Evolutionary conservation across 164 flowering plant species (phyloP).

Genomic region (Tinospora cordifolia): DNA sequence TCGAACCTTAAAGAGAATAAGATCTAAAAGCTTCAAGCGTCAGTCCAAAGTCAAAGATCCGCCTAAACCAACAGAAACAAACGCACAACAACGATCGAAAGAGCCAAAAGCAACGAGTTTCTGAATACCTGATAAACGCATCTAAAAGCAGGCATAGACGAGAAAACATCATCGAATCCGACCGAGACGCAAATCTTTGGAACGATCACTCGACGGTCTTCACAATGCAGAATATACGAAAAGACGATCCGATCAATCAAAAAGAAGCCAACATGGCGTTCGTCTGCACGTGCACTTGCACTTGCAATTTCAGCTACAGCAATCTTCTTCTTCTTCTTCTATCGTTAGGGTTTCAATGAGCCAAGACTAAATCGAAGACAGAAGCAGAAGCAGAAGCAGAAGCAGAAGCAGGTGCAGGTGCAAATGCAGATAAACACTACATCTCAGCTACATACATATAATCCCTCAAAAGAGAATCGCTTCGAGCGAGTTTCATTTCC

Average conservation of each 20-base stretch:
- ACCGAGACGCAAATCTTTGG: too few relatives aligned
- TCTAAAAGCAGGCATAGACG: background rate
- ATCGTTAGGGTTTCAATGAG: background rate
- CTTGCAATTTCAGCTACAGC: background rate
- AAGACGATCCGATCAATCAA: background rate
- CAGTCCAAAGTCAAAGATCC: background rate
- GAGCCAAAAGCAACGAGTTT: background rate
- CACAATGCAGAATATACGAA: background rate
- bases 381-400: background rate
- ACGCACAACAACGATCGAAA: background rate
- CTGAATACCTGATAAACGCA: background rate
- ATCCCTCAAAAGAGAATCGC: background rate
- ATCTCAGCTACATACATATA: background rate
- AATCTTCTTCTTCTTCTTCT: too few relatives aligned
- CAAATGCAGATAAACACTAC: constrained; percentile 5
- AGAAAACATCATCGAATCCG: too few relatives aligned
- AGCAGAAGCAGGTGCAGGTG: constrained; percentile 7
- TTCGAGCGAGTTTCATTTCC: background rate
- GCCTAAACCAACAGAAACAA: background rate
- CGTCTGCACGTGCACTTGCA: constrained; percentile 6
- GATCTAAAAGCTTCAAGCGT: too few relatives aligned
- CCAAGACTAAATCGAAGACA: background rate
- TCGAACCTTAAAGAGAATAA: too few relatives aligned
- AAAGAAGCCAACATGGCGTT: constrained; percentile 6
- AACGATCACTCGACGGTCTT: background rate